Conservation (phyloP, 2,329 filamentous ascomycete species). For the Nakataea oryzae region DNA sequence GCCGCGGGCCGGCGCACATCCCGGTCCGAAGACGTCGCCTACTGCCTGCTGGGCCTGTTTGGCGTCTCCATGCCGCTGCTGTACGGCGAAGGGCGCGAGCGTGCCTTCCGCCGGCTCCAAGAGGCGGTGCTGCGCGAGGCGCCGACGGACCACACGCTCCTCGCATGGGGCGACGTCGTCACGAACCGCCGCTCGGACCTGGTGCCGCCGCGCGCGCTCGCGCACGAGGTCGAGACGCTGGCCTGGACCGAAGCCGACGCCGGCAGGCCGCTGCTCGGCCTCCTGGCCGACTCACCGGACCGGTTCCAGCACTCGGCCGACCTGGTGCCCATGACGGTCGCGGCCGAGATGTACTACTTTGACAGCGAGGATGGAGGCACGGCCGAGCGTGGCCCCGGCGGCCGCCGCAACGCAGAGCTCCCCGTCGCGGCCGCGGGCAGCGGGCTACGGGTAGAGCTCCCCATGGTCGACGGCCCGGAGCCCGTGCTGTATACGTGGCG, state of each 20-base stretch:
- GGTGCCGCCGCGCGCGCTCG: neutral
- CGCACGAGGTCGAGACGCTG: neutral
- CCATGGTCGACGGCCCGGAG: neutral
- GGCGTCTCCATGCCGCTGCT: slow-evolving; percentile 10
- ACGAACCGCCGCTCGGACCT: neutral
- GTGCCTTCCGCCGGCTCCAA: slow-evolving; percentile 11
- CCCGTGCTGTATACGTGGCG: slow-evolving; percentile 1
- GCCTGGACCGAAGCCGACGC: neutral
- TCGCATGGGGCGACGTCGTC: slow-evolving; percentile 11
- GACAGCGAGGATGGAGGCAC: neutral
- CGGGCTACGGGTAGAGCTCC: neutral
- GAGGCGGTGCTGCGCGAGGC: slow-evolving; percentile 9
- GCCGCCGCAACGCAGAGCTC: neutral
- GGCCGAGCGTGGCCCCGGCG: neutral
- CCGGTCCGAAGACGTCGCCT: slow-evolving; percentile 11
- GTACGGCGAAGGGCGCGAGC: slow-evolving; percentile 10
- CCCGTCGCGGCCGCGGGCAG: neutral
- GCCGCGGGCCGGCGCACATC: slow-evolving; percentile 7
- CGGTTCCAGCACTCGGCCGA: neutral
- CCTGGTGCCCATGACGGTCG: slow-evolving; percentile 2
- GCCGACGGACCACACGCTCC: slow-evolving; percentile 9
- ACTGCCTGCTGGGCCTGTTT: slow-evolving; percentile 12
- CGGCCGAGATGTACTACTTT: slow-evolving; percentile 2
- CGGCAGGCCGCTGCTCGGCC: neutral
- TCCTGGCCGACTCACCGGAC: slow-evolving; percentile 3